A percentile compares a stretch with the other conserved stretches of the same genome.
These are phyloP conservation scores for Talaromyces islandicus DNA, from an alignment of 2,329 filamentous ascomycete species.

Conservation along the genomic window DNA sequence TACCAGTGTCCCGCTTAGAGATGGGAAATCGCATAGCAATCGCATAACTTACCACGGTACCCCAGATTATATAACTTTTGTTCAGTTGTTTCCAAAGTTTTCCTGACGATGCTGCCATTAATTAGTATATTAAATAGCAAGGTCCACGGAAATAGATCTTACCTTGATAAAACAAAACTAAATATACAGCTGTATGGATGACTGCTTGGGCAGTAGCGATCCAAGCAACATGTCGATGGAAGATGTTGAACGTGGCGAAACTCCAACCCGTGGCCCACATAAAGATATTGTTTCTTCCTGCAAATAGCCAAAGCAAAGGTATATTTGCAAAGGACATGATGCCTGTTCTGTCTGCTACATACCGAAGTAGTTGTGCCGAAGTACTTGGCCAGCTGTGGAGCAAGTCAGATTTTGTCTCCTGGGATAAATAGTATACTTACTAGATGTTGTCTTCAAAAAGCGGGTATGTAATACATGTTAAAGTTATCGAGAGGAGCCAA, in stretches of 20 bases:
- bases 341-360: constrained; percentile 58
- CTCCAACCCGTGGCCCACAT: constrained; percentile 65
- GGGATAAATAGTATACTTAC: constrained; percentile 22
- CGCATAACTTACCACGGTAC: constrained; percentile 16
- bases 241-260: constrained; percentile 60
- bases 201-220: constrained; percentile 58
- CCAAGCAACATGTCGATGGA: constrained; percentile 62
- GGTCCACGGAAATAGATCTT: neutral
- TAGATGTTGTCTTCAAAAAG: constrained; percentile 44
- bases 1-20: neutral
- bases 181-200: constrained; percentile 57
- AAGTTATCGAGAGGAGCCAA: constrained; percentile 38
- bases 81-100: neutral
- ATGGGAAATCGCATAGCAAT: neutral
- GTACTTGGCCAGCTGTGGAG: constrained; percentile 11
- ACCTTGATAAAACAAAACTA: constrained; percentile 28
- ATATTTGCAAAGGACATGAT: constrained; percentile 60
- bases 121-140: neutral
- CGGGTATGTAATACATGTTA: constrained; percentile 42
- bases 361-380: constrained; percentile 43
- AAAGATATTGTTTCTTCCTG: constrained; percentile 60
- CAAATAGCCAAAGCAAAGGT: constrained; percentile 61
- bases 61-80: constrained; percentile 11
- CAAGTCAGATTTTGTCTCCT: neutral
- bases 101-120: neutral